These are phyloP conservation scores for Termitomyces sp. DNA, from an alignment of 768 basidiomycete genomes.

Conservation along the genomic window DNA sequence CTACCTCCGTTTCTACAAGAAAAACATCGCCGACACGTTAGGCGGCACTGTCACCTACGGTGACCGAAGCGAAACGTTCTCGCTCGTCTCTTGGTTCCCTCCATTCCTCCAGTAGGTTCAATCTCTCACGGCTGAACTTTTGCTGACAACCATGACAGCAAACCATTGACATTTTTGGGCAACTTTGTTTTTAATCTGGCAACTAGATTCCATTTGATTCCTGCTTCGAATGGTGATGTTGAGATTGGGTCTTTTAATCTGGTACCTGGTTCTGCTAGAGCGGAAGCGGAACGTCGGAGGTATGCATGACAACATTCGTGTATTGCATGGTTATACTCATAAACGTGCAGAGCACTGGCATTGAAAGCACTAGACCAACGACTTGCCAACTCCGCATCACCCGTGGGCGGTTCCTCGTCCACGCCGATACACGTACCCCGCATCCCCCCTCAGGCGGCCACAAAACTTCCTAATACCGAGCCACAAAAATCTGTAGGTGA, in stretches of 20 bases:
- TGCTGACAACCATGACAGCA: slow-evolving; percentile 33
- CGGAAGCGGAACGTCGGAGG: slow-evolving; percentile 96
- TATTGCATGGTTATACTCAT: background rate
- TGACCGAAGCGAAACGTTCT: slow-evolving; percentile 94
- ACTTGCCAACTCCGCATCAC: slow-evolving; percentile 59
- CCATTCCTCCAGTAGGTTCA: slow-evolving; percentile 82
- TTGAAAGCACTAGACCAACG: slow-evolving; percentile 95
- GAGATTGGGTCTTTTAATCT: slow-evolving; percentile 69
- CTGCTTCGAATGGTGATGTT: slow-evolving; percentile 52
- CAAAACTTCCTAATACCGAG: slow-evolving; percentile 15
- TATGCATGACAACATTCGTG: slow-evolving; percentile 21
- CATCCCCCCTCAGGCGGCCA: slow-evolving; percentile 24
- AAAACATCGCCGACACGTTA: slow-evolving; percentile 59
- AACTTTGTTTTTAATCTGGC: slow-evolving; percentile 65
- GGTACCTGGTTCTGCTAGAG: slow-evolving; percentile 83
- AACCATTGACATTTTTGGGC: slow-evolving; percentile 61
- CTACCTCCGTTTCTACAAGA: slow-evolving; percentile 96
- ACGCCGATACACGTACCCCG: slow-evolving; percentile 23
- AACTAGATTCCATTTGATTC: slow-evolving; percentile 69
- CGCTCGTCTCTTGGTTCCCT: slow-evolving; percentile 95
- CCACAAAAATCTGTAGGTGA: slow-evolving; percentile 28
- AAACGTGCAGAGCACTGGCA: slow-evolving; percentile 75
- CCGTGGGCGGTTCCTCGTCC: slow-evolving; percentile 29
- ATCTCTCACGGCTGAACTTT: background rate
- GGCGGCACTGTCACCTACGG: slow-evolving; percentile 73